A percentile compares a stretch with the other conserved stretches of the same genome.
Evolutionary conservation across 1,284 basidiomycete genomes (phyloP).

Genomic region (Cryptococcus sp.): DNA sequence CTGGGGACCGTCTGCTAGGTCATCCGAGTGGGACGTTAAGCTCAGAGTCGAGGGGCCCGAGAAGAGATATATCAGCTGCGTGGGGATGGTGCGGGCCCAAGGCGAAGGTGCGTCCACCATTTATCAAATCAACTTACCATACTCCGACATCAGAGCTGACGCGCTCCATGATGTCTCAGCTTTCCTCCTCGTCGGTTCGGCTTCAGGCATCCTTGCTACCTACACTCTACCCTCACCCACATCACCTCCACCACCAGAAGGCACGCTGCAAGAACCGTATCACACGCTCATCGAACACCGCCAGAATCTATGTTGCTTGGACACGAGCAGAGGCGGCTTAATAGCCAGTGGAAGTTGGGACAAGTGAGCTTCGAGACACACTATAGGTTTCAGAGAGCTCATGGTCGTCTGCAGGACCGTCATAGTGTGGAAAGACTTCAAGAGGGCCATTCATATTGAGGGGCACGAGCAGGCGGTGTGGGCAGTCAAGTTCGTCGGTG

Average conservation of each 20-base stretch:
- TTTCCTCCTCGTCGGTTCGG: conserved; percentile 78
- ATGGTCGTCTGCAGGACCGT: conserved; percentile 67
- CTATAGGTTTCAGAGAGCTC: not conserved
- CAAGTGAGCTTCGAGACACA: conserved; percentile 60
- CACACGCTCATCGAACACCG: conserved; percentile 85
- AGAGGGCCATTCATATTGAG: conserved; percentile 72
- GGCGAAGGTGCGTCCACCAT: conserved; percentile 43
- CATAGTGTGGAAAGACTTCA: conserved; percentile 86
- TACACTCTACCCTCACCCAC: conserved; percentile 56
- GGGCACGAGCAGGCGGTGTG: conserved; percentile 92
- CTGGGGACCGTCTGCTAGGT: conserved; percentile 68
- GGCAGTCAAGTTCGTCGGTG: conserved; percentile 83
- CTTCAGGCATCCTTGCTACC: conserved; percentile 79
- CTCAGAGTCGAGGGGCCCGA: conserved; percentile 79
- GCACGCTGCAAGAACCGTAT: conserved; percentile 66
- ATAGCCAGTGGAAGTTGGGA: conserved; percentile 98
- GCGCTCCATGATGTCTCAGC: conserved; percentile 58
- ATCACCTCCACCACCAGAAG: conserved; percentile 55
- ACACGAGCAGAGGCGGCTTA: conserved; percentile 67
- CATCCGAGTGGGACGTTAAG: conserved; percentile 65
- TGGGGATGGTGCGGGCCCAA: conserved; percentile 37
- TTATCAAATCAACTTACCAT: not conserved
- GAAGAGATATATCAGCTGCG: conserved; percentile 63
- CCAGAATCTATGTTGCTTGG: conserved; percentile 86
- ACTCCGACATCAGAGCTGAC: conserved; percentile 7